phyloP scores from a whole-genome alignment of 2,329 filamentous ascomycete species.

The Cordyceps tenuipes region DNA sequence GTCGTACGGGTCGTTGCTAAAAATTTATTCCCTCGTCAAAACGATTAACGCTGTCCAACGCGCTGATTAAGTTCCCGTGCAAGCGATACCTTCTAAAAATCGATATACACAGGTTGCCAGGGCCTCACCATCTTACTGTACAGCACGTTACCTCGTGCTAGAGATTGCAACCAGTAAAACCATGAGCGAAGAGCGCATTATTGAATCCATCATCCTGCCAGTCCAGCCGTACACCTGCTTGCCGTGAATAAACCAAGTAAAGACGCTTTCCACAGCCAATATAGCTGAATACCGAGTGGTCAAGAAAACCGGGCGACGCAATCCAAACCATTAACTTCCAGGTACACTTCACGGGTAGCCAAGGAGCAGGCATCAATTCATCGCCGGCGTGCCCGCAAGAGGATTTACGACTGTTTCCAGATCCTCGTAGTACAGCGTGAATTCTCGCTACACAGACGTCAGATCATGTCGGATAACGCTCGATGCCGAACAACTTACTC shows the following conservation, averaged over 20 bases:
- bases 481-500: constrained; percentile 35
- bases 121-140: constrained; percentile 1
- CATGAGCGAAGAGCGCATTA: neutral
- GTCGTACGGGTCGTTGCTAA: neutral
- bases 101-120: neutral
- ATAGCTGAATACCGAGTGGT: neutral
- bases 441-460: constrained; percentile 40
- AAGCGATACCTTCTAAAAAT: neutral
- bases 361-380: neutral
- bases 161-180: neutral
- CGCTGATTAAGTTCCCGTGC: neutral
- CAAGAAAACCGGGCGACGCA: neutral
- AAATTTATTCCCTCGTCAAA: neutral
- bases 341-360: neutral
- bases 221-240: neutral
- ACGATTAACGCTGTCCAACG: neutral
- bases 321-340: neutral
- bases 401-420: constrained; percentile 42
- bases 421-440: constrained; percentile 54
- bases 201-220: neutral
- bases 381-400: constrained; percentile 18
- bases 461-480: constrained; percentile 7
- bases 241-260: constrained; percentile 2
- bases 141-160: neutral
- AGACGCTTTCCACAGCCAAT: neutral